Evolutionary conservation across 164 flowering plant genomes (phyloP), one percentile per base, ranked within the genome.

Genomic region (Vitis labrusca): DNA sequence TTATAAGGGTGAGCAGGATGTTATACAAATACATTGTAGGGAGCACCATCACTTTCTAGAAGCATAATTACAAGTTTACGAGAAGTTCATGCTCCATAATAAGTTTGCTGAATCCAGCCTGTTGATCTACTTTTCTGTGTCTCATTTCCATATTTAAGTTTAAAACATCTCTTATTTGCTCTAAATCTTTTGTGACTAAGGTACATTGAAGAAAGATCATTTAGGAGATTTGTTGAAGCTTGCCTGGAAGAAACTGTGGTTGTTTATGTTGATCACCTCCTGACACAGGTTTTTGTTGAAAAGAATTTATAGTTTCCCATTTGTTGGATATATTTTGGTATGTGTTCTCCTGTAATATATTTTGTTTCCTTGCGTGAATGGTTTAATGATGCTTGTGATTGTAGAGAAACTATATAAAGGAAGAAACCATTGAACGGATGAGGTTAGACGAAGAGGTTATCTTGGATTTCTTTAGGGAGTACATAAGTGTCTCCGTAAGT

Each of bases 401-500:
- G 71, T 67, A 93, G 99, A 91, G 73, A 77, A 88, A 83, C 80
- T 89, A 89, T 78, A 87, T 96, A 71, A 96, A 90, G 83, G 99
- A 96, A 84, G 98, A 91, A 78, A 96, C 99, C 1, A 92, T 96
- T 74, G 99, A 96, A 72, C 76, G 98, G 59, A 93, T 96, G 99
- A 85, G 96, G 81, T 80, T 90, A 8, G 98, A 96, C 72, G 99
- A 96, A 77, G 98, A 96, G 74, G 91, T 90, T 75, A 69, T 96
- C 76, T 83, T 86, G 86, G 98, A 96, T 73, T 96, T 93, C 72
- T 96, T 93, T 68, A 89, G 98, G 83, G 98, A 96, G 73, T 89
- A 89, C 59, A 88, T 93, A 59, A 93, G 78, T 76, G 91, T 87
- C 60, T 68, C 93, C 73, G 99, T 95, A 84, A 88, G 96, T 83